Conservation (phyloP, 1,139 yeast species). For the Suhomyces maxii region DNA sequence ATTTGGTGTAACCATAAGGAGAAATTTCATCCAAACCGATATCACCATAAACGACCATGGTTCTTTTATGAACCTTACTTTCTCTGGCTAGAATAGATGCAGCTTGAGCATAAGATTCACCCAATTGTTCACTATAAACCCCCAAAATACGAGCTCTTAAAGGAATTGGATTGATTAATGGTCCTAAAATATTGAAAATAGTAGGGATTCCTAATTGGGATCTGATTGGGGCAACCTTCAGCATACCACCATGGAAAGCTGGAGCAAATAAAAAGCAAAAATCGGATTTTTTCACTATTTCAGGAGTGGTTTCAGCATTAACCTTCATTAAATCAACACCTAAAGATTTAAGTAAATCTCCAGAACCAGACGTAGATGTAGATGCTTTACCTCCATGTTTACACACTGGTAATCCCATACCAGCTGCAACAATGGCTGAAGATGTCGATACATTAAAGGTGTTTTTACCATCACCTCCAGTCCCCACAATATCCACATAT, state of each 20-base stretch:
- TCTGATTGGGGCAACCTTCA: slow-evolving; percentile 74
- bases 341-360: slow-evolving; percentile 73
- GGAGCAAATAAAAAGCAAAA: slow-evolving; percentile 91
- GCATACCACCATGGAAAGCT: slow-evolving; percentile 93
- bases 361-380: slow-evolving; percentile 90
- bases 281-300: slow-evolving; percentile 52
- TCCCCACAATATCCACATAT: slow-evolving; percentile 89
- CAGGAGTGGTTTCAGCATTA: slow-evolving; percentile 62
- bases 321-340: slow-evolving; percentile 79
- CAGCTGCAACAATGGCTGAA: slow-evolving; percentile 90
- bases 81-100: slow-evolving; percentile 52
- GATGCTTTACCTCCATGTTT: slow-evolving; percentile 97
- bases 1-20: slow-evolving; percentile 76
- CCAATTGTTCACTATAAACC: slow-evolving; percentile 77
- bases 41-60: slow-evolving; percentile 90
- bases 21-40: slow-evolving; percentile 91
- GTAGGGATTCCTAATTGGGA: slow-evolving; percentile 83
- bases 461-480: slow-evolving; percentile 98
- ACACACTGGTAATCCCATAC: slow-evolving; percentile 79
- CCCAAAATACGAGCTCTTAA: slow-evolving; percentile 82
- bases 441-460: slow-evolving; percentile 96
- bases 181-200: slow-evolving; percentile 90
- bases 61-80: slow-evolving; percentile 50
- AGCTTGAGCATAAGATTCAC: slow-evolving; percentile 82
- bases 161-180: slow-evolving; percentile 88